phyloP scores from a whole-genome alignment of 225 moss, liverwort and hornwort genomes.

The Bryum argenteum region DNA sequence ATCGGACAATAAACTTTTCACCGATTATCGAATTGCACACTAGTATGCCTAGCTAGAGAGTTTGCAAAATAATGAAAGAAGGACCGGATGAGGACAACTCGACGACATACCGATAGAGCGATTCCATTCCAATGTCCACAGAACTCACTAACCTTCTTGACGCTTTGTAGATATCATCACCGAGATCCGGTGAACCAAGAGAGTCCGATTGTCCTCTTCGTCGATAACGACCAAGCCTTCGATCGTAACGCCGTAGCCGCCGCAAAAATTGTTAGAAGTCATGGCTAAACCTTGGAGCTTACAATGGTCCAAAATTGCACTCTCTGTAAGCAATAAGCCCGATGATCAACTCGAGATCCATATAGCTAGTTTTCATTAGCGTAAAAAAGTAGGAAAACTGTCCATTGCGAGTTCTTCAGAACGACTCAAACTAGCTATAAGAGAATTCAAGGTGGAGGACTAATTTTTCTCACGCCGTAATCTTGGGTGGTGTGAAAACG shows the following conservation, averaged over 20 bases:
- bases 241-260: constrained; percentile 84
- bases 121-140: constrained; percentile 25
- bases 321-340: constrained; percentile 13
- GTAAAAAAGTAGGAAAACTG: too few species aligned
- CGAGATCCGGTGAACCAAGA: constrained; percentile 95
- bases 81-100: constrained; percentile 4
- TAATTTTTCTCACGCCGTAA: too few species aligned
- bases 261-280: constrained; percentile 12
- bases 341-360: constrained; percentile 23
- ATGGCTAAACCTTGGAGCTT: constrained; percentile 11
- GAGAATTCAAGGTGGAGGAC: too few species aligned
- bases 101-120: constrained; percentile 12
- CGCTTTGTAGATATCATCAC: constrained; percentile 94
- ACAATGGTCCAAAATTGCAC: constrained; percentile 5
- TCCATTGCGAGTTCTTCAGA: too few species aligned
- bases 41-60: constrained; percentile 14
- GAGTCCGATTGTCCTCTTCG: constrained; percentile 95
- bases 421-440: too few species aligned
- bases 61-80: constrained; percentile 16
- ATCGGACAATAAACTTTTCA: background rate
- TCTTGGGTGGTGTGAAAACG: too few species aligned
- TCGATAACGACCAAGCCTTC: constrained; percentile 96
- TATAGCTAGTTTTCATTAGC: too few species aligned
- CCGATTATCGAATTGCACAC: background rate
- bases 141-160: constrained; percentile 76